phyloP scores from a whole-genome alignment of 2,329 filamentous ascomycete genomes.

The Furcasterigmium sp. region DNA sequence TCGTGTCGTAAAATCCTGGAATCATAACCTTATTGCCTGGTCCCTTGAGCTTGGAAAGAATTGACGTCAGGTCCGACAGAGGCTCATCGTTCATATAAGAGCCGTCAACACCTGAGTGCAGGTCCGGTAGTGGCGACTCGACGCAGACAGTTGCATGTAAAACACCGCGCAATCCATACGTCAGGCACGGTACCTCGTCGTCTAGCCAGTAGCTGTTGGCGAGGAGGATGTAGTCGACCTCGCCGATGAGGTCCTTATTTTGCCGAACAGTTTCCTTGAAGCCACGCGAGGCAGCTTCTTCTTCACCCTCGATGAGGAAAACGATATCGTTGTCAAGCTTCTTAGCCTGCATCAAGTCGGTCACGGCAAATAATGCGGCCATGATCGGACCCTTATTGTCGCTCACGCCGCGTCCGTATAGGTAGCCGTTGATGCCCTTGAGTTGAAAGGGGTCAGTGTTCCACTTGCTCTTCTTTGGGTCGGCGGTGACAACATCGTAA shows the following conservation, averaged over 20 bases:
- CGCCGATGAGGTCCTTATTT: slow-evolving; percentile 79
- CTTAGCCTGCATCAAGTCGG: slow-evolving; percentile 82
- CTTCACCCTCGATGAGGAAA: slow-evolving; percentile 94
- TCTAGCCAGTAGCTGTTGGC: slow-evolving; percentile 99
- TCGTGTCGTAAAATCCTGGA: slow-evolving; percentile 82
- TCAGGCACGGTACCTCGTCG: slow-evolving; percentile 90
- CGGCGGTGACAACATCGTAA: slow-evolving; percentile 93
- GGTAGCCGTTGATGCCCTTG: slow-evolving; percentile 81
- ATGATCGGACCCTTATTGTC: slow-evolving; percentile 97
- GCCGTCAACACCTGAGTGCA: slow-evolving; percentile 96
- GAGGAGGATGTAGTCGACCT: slow-evolving; percentile 88
- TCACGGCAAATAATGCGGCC: slow-evolving; percentile 88
- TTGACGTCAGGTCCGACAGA: slow-evolving; percentile 80
- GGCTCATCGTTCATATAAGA: slow-evolving; percentile 87
- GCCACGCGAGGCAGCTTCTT: slow-evolving; percentile 88
- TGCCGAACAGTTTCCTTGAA: slow-evolving; percentile 78
- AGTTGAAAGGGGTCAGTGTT: slow-evolving; percentile 83
- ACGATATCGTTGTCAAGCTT: slow-evolving; percentile 80
- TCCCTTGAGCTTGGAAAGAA: slow-evolving; percentile 79
- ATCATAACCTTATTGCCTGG: slow-evolving; percentile 76
- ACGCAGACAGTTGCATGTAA: slow-evolving; percentile 89
- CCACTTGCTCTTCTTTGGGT: slow-evolving; percentile 80
- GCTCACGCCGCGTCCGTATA: slow-evolving; percentile 93
- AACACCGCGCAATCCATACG: slow-evolving; percentile 88
- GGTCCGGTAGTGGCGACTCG: slow-evolving; percentile 78